These are phyloP conservation scores for Lojkania enalia DNA, from an alignment of 2,329 filamentous ascomycete species.

Conservation along the genomic window DNA sequence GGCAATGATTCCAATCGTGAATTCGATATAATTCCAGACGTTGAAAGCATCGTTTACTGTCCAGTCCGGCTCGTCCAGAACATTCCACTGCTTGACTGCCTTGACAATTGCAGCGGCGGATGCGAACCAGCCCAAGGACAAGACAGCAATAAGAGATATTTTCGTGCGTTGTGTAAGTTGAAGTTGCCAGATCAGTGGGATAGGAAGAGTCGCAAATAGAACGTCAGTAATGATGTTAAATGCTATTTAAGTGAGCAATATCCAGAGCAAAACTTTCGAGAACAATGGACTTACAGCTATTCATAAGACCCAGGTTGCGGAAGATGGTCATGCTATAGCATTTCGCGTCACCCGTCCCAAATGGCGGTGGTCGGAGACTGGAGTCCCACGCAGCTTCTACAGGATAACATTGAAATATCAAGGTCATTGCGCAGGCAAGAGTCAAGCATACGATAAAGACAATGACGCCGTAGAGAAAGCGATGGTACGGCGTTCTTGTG, in stretches of 20 bases:
- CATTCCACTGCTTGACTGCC: constrained; percentile 42
- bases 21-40: constrained; percentile 53
- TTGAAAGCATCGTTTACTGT: constrained; percentile 46
- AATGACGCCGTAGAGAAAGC: constrained; percentile 49
- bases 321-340: constrained; percentile 50
- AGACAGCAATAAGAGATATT: constrained; percentile 40
- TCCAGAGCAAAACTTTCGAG: neutral
- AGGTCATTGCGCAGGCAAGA: constrained; percentile 49
- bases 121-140: constrained; percentile 48
- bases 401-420: constrained; percentile 55
- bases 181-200: constrained; percentile 49
- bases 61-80: constrained; percentile 42
- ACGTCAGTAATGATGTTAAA: constrained; percentile 48
- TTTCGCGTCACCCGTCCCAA: constrained; percentile 37
- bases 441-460: constrained; percentile 50
- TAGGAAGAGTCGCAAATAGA: constrained; percentile 48
- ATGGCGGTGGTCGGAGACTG: constrained; percentile 33
- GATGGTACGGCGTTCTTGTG: constrained; percentile 44
- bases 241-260: constrained; percentile 15
- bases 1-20: constrained; percentile 50
- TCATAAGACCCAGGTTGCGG: constrained; percentile 52
- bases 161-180: constrained; percentile 50
- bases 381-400: constrained; percentile 52
- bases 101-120: constrained; percentile 51
- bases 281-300: constrained; percentile 45